Base-by-base conservation (phyloP, 148 eudicot species). In the Salicornia ramosissima region DNA sequence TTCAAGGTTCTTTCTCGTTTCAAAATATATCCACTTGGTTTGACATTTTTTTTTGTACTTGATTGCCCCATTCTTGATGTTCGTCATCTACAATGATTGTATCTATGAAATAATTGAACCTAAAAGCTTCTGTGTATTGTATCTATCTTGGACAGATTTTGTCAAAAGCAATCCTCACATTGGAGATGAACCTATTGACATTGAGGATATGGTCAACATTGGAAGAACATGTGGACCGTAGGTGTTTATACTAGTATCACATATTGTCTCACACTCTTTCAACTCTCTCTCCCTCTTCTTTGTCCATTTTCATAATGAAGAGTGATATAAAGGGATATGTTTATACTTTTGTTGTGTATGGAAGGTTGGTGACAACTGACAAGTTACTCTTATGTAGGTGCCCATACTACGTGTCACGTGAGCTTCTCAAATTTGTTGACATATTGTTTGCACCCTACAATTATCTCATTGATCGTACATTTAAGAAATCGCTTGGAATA, bases 371-470 rank as follows among this genome's bases (percentile, higher is more conserved):
- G 54, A 64, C 21, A 43, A 14, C 24, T 62, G 54, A 64, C 21
- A 43, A 14, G 71, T 54, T 65, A 29, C 55, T 42, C 45, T 54
- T 70, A 39, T 77, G 74, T 67, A 94, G 99, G 83, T 94, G 99
- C 79, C 99, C 99, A 30, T 94, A 90, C 78, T 94, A 91, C 72
- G 59, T 94, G 70, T 86, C 99, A 71, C 84, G 97, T 61, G 99
- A 94, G 76, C 86, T 94, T 68, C 87, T 91, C 68, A 89, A 91
- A 83, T 87, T 55, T 75, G 97, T 83, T 70, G 99, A 94, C 80
- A 87, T 94, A 70, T 77, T 94, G 77, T 91, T 94, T 81, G 96
- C 93, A 59, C 99, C 99, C 47, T 94, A 94, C 84, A 94, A 94
- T 79, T 94, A 94, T 85, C 92, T 94, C 51, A 94, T 94, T 65